Conservation (phyloP, 164 flowering plant species). For the Vitis amurensis region DNA sequence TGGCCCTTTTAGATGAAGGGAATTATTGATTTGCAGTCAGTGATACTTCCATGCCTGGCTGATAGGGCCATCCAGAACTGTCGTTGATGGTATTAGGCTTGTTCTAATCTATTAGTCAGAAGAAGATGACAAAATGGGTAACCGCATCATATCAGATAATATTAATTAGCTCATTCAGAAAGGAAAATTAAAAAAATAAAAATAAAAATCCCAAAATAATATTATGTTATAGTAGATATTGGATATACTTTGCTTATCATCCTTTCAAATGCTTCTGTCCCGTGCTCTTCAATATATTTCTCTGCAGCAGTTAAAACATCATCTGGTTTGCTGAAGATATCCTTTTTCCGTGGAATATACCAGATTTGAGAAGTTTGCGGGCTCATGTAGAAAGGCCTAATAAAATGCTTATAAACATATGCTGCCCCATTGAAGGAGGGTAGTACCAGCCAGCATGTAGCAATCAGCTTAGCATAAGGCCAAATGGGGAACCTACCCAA, state of each 20-base stretch:
- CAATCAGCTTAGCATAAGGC: slow-evolving; percentile 66
- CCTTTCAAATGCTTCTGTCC: slow-evolving; percentile 74
- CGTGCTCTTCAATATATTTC: slow-evolving; percentile 72
- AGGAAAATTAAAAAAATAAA: not conserved
- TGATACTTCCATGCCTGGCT: too few relatives aligned
- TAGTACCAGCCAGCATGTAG: slow-evolving; percentile 82
- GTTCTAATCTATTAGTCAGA: too few relatives aligned
- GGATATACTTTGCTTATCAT: slow-evolving; percentile 53
- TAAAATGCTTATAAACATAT: slow-evolving; percentile 64
- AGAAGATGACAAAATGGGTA: not conserved
- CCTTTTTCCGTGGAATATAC: slow-evolving; percentile 69
- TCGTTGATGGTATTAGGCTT: too few relatives aligned
- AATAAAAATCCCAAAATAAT: not conserved
- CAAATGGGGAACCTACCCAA: slow-evolving; percentile 62
- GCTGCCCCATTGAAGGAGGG: slow-evolving; percentile 93
- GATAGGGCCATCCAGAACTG: too few relatives aligned
- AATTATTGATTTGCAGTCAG: too few relatives aligned
- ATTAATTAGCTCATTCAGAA: too few relatives aligned
- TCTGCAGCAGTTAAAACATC: slow-evolving; percentile 77
- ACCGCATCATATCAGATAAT: not conserved
- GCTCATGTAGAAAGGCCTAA: slow-evolving; percentile 71
- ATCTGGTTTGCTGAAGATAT: slow-evolving; percentile 51
- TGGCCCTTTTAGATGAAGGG: too few relatives aligned
- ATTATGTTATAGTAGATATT: not conserved
- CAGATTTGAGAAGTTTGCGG: slow-evolving; percentile 53